Conservation (phyloP, 1,139 yeast genomes). For the Geotrichum klebahnii region DNA sequence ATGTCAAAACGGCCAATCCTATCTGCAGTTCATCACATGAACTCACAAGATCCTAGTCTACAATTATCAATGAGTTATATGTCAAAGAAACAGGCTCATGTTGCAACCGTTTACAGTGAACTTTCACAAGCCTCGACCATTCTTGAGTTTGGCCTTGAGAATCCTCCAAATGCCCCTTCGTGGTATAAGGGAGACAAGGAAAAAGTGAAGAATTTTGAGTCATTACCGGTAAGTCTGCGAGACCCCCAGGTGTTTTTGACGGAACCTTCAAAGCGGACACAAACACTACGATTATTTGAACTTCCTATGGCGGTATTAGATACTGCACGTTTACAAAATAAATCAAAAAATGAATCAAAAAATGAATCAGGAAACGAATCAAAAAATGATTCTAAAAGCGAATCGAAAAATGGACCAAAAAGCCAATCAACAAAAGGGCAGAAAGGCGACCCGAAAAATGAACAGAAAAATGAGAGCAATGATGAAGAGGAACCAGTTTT, state of each 20-base stretch:
- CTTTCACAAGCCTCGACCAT: conserved; percentile 6
- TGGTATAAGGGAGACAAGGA: background rate
- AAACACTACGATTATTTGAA: conserved; percentile 15
- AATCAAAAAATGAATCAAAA: too few relatives aligned
- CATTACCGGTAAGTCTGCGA: conserved; percentile 4
- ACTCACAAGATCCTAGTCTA: conserved; percentile 54
- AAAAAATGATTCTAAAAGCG: too few relatives aligned
- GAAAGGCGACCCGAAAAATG: too few relatives aligned
- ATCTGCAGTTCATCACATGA: conserved; percentile 67
- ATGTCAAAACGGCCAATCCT: conserved; percentile 42
- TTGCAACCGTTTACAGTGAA: conserved; percentile 19
- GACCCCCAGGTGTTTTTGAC: conserved; percentile 11
- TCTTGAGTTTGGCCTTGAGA: conserved; percentile 17
- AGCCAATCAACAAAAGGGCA: too few relatives aligned
- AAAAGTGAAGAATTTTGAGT: conserved; percentile 3
- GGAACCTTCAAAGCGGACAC: conserved; percentile 15
- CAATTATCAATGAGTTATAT: conserved; percentile 40
- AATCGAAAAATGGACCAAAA: too few relatives aligned
- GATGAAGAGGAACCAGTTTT: background rate
- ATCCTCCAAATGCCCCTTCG: conserved; percentile 4
- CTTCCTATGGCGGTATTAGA: conserved; percentile 1
- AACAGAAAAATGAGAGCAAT: background rate
- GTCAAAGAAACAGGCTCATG: conserved; percentile 17
- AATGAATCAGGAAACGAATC: too few relatives aligned
- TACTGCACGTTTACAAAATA: too few relatives aligned